A percentile compares a stretch with the other conserved stretches of the same genome.
These are phyloP conservation scores for Zarea fungicola DNA, from an alignment of 2,329 filamentous ascomycete genomes.

Conservation along the genomic window DNA sequence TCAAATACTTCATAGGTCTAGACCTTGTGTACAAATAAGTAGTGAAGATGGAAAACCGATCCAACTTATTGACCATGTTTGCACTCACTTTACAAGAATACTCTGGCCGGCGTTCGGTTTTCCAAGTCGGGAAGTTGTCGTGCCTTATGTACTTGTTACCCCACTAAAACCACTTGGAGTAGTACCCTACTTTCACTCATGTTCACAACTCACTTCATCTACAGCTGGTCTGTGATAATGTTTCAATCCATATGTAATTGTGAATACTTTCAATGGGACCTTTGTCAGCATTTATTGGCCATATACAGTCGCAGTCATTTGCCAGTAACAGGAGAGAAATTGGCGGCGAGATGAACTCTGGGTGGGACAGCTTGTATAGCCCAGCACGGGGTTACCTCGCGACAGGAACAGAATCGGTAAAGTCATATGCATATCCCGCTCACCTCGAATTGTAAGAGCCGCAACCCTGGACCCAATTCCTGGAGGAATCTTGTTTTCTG, in stretches of 20 bases:
- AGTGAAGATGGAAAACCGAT: not conserved
- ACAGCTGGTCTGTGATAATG: not conserved
- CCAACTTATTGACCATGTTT: not conserved
- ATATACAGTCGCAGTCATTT: no score
- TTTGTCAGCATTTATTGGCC: not conserved
- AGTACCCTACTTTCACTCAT: no score
- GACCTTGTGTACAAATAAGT: no score
- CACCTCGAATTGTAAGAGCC: not conserved
- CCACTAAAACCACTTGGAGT: slow-evolving; percentile 6
- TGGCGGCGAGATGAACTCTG: no score
- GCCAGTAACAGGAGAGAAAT: no score
- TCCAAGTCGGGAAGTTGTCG: no score
- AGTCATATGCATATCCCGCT: not conserved
- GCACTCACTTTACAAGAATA: not conserved
- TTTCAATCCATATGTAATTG: not conserved
- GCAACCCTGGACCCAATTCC: not conserved
- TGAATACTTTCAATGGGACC: no score
- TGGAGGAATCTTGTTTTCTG: not conserved
- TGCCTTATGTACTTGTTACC: no score
- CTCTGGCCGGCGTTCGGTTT: slow-evolving; percentile 7
- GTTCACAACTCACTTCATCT: no score
- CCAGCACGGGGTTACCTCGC: not conserved
- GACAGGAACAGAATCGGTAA: not conserved
- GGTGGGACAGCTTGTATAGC: no score
- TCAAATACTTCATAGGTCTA: no score